Conservation (phyloP, 2,329 filamentous ascomycete species). For the Fusarium buharicum region DNA sequence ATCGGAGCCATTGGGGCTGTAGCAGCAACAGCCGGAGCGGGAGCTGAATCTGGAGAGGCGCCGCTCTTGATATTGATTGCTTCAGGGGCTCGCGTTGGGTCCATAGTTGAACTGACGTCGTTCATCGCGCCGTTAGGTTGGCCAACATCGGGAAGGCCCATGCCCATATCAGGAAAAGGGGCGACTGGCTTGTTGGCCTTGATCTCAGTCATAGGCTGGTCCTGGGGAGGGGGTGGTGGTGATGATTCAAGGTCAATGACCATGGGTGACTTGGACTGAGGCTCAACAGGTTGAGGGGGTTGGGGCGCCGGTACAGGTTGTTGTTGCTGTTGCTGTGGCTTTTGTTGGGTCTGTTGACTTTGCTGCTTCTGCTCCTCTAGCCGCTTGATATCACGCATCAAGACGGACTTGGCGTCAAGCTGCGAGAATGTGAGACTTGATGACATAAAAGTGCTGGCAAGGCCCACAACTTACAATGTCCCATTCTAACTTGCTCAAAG, state of each 20-base stretch:
- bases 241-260: constrained; percentile 53
- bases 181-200: constrained; percentile 58
- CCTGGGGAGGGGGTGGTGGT: constrained; percentile 42
- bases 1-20: constrained; percentile 43
- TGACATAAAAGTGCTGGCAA: too few species aligned
- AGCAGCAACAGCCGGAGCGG: constrained; percentile 11
- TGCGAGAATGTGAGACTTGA: constrained; percentile 35
- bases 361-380: constrained; percentile 47
- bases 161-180: constrained; percentile 67
- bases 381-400: constrained; percentile 64
- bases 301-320: constrained; percentile 30
- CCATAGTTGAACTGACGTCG: constrained; percentile 25
- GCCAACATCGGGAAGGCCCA: constrained; percentile 53
- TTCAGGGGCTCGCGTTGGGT: constrained; percentile 22
- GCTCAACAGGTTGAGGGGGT: constrained; percentile 47
- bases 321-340: constrained; percentile 19
- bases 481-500: constrained; percentile 65
- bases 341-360: constrained; percentile 24
- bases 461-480: constrained; percentile 62
- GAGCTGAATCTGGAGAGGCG: constrained; percentile 17
- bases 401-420: constrained; percentile 63
- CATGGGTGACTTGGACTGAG: constrained; percentile 51
- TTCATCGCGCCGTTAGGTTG: constrained; percentile 37
- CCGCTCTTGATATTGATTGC: constrained; percentile 44
- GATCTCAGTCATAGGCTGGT: constrained; percentile 51